Percentiles rank a stretch among this genome's conserved stretches.
phyloP scores from a whole-genome alignment of 306 rosid genomes.

The Castanea mollissima region DNA sequence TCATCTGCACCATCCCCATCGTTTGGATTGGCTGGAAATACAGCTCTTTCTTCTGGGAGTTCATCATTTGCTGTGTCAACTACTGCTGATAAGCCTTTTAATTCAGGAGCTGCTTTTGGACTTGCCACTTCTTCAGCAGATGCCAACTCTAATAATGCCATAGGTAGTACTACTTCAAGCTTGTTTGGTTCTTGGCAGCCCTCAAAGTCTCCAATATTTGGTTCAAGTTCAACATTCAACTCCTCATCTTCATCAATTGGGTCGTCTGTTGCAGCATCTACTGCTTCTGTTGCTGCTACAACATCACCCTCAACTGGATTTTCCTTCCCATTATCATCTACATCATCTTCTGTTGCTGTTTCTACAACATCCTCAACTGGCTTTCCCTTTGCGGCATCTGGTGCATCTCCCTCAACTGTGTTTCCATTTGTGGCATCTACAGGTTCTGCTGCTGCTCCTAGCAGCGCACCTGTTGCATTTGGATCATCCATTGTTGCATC shows the following conservation, averaged over 20 bases:
- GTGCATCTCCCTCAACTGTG: conserved; percentile 20
- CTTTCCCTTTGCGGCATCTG: conserved; percentile 18
- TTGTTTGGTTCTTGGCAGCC: conserved; percentile 61
- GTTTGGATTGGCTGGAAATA: conserved; percentile 44
- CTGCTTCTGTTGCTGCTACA: conserved; percentile 29
- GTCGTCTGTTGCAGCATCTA: conserved; percentile 30
- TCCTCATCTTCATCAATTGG: conserved; percentile 33
- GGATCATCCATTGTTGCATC: conserved; percentile 49
- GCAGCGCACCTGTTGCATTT: conserved; percentile 38
- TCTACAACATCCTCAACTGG: conserved; percentile 26
- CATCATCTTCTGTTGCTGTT: conserved; percentile 30
- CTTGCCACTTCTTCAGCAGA: conserved; percentile 36
- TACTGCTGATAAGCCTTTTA: conserved; percentile 33
- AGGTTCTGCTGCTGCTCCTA: conserved; percentile 31
- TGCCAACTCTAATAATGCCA: conserved; percentile 46
- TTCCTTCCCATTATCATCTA: conserved; percentile 9
- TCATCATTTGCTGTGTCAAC: conserved; percentile 50
- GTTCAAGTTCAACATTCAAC: conserved; percentile 40
- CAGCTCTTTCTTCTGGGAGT: conserved; percentile 55
- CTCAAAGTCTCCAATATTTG: conserved; percentile 43
- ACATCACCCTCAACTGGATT: conserved; percentile 26
- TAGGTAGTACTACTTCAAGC: conserved; percentile 40
- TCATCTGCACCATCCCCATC: conserved; percentile 48
- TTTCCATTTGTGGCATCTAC: conserved; percentile 34
- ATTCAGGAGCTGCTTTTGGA: conserved; percentile 42